Base-by-base conservation (phyloP, 768 basidiomycete species). In the Terana coerulea region DNA sequence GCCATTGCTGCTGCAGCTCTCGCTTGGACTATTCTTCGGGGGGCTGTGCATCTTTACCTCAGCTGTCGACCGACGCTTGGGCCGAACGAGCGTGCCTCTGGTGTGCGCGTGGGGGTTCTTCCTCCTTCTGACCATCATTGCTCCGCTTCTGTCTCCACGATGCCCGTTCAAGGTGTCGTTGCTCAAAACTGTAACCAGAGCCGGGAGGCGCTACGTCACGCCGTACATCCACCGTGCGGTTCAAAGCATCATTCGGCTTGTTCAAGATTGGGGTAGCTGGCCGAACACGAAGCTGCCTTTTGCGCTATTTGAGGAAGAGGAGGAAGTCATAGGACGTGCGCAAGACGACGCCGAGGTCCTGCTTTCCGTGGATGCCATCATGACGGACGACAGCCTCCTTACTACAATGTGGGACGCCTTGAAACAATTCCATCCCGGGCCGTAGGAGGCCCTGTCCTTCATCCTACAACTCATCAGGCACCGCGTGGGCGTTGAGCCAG, bases 1-100 rank as follows among this genome's bases (percentile, higher is more conserved):
- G 11, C 54, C 54, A 11, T 15, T 56, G 10, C 24, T 56, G 14
- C 22, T 56, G 6, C 50, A 56, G 33, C 11, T 52, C 36, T 29
- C 54, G 2, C 35, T 56, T 19, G 43, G 35, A 7, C 26, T 47
- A 12, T 47, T 47, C 28, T 47, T 47, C 45, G 29, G 15, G 14
- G 45, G 45, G 7, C 45, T 47, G 14, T 47, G 45, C 14, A 17
- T 47, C 45, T 47, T 47, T 19, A 47, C 45, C 28, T n/a, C 33
- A 8, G 17, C 15, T 4, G 21, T 31, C 15, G 28, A 47, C 15
- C 14, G 10, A n/a, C 5, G 41, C 9, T 29, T 46, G 8, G 26
- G 29, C 14, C 9, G 4, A 24, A 46, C 44, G 5, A 25, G 8
- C 31, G 12, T 46, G 4, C 9, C 26, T 5, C 44, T 46, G 15